Conservation (phyloP, 805 yeast species). For the Ogataea henricii region DNA sequence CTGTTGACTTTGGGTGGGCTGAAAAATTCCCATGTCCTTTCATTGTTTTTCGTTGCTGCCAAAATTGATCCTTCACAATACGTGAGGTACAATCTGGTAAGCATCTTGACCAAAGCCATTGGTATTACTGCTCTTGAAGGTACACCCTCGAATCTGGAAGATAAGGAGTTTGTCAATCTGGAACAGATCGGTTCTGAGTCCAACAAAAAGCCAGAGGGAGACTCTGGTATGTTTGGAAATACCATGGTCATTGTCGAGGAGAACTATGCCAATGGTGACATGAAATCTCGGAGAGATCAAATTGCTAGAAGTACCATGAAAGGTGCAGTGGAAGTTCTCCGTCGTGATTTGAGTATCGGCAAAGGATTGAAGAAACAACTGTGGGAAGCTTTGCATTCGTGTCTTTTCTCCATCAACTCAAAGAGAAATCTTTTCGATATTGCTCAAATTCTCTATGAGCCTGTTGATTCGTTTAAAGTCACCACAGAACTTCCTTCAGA, state of each 20-base stretch:
- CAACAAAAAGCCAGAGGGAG: constrained; percentile 5
- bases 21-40: constrained; percentile 59
- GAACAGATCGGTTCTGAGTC: constrained; percentile 12
- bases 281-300: constrained; percentile 60
- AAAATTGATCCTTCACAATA: constrained; percentile 57
- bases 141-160: constrained; percentile 57
- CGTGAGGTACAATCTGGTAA: constrained; percentile 52
- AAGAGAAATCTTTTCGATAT: constrained; percentile 65
- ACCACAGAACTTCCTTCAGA: constrained; percentile 66
- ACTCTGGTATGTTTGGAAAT: constrained; percentile 19
- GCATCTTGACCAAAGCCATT: constrained; percentile 50
- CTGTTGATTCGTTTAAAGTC: constrained; percentile 62
- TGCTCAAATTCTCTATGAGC: constrained; percentile 63
- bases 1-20: constrained; percentile 76
- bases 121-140: constrained; percentile 71
- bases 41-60: constrained; percentile 59
- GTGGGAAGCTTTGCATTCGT: constrained; percentile 71
- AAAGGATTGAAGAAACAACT: constrained; percentile 57
- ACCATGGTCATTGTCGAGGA: constrained; percentile 61
- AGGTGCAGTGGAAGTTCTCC: constrained; percentile 65
- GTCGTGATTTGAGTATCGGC: constrained; percentile 60
- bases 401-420: constrained; percentile 57
- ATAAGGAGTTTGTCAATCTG: constrained; percentile 52
- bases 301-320: constrained; percentile 62
- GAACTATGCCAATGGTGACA: constrained; percentile 41